These are phyloP conservation scores for Chlorella sp. DNA, from an alignment of 139 green algal species.

Conservation along the genomic window DNA sequence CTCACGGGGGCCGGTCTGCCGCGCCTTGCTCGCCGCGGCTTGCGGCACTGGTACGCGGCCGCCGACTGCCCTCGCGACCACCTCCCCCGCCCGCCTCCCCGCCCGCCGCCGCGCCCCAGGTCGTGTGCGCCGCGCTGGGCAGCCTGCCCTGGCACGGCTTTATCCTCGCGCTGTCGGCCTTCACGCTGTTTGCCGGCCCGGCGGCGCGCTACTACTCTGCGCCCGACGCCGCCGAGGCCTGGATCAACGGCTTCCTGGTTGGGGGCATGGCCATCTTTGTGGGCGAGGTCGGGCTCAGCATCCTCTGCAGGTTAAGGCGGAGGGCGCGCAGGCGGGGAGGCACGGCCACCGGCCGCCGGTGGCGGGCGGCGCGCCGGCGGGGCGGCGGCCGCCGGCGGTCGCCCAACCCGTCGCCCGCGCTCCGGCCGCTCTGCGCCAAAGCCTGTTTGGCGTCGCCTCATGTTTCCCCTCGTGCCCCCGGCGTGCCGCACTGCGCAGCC, in stretches of 20 bases:
- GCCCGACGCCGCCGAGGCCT: constrained; percentile 6
- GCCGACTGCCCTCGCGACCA: too few relatives aligned
- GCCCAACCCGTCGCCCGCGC: too few relatives aligned
- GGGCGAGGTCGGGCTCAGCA: background rate
- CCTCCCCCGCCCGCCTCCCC: background rate
- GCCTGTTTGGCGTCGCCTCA: too few relatives aligned
- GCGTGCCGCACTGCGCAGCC: background rate
- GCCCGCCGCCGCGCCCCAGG: background rate
- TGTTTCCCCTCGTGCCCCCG: too few relatives aligned
- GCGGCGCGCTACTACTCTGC: background rate
- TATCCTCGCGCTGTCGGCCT: constrained; percentile 8
- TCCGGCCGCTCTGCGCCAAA: too few relatives aligned
- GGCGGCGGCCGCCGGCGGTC: too few relatives aligned
- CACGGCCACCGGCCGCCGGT: too few relatives aligned
- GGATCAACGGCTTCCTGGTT: constrained; percentile 12
- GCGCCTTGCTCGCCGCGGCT: too few relatives aligned
- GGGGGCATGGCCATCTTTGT: constrained; percentile 17
- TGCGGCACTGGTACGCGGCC: too few relatives aligned
- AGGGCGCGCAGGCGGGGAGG: too few relatives aligned
- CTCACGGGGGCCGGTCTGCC: too few relatives aligned
- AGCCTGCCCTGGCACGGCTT: background rate
- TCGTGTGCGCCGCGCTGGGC: background rate
- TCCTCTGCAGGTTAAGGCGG: constrained; percentile 16
- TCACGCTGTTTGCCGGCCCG: background rate
- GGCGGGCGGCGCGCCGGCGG: too few relatives aligned